Conservation (phyloP, 2,329 filamentous ascomycete species). For the Myriosclerotinia scirpicola region DNA sequence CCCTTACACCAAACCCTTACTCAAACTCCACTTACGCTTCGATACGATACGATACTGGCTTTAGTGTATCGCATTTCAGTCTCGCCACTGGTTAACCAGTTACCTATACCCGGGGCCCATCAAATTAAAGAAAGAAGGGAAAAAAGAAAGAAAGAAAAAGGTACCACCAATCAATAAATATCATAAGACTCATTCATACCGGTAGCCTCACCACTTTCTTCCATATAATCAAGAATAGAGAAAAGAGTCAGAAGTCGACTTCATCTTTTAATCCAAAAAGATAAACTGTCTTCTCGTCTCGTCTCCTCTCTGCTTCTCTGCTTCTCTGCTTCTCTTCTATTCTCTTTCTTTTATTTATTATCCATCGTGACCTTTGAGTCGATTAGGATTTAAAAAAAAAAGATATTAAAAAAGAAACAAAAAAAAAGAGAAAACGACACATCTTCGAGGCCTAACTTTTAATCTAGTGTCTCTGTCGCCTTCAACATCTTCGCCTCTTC, state of each 20-base stretch:
- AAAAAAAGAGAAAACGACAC: constrained; percentile 10
- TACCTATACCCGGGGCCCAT: no score
- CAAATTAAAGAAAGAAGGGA: no score
- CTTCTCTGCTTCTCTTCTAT: no score
- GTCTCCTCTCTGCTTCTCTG: no score
- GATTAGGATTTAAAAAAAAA: not conserved
- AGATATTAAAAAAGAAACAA: not conserved
- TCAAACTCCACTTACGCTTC: no score
- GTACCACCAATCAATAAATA: constrained; percentile 4
- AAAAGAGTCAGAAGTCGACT: constrained; percentile 3
- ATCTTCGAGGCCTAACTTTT: constrained; percentile 15
- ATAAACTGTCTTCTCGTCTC: no score
- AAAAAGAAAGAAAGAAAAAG: no score
- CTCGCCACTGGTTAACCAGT: constrained; percentile 23
- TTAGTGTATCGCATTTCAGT: constrained; percentile 10
- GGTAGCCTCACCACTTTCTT: constrained; percentile 11
- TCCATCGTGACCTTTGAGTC: constrained; percentile 14
- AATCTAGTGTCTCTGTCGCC: constrained; percentile 15
- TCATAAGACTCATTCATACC: not conserved
- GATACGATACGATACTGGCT: not conserved
- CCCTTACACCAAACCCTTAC: no score
- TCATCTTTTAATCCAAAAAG: no score
- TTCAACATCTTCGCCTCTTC: constrained; percentile 28
- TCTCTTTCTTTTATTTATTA: not conserved
- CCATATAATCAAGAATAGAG: not conserved